Evolutionary conservation across 2,329 filamentous ascomycete species (phyloP).

Genomic region (Neofusicoccum cordaticola): DNA sequence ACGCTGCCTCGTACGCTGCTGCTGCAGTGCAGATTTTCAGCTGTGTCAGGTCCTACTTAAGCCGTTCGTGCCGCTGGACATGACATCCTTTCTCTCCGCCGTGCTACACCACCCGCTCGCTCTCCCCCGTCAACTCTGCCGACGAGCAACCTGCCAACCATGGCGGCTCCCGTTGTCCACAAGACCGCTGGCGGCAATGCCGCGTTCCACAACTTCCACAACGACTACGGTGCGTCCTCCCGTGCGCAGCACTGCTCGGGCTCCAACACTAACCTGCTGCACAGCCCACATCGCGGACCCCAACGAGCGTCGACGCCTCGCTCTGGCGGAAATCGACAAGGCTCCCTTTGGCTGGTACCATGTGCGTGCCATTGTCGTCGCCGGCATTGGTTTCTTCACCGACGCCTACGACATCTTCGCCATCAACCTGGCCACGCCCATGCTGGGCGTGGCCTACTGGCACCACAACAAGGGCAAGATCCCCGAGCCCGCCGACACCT

Average conservation of each 20-base stretch:
- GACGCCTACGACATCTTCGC: slow-evolving; percentile 73
- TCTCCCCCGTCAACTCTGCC: background rate
- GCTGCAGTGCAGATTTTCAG: background rate
- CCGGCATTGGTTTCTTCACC: slow-evolving; percentile 85
- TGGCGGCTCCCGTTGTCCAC: slow-evolving; percentile 17
- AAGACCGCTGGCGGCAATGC: slow-evolving; percentile 27
- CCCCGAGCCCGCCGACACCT: slow-evolving; percentile 67
- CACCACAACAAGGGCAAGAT: slow-evolving; percentile 50
- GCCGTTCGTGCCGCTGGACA: background rate
- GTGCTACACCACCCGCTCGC: background rate
- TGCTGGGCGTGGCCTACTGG: slow-evolving; percentile 77
- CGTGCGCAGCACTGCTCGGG: background rate
- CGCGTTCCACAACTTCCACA: slow-evolving; percentile 62
- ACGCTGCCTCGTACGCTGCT: background rate
- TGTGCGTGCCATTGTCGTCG: slow-evolving; percentile 72
- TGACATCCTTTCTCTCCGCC: background rate
- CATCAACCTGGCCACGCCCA: slow-evolving; percentile 67
- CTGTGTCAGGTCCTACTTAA: background rate
- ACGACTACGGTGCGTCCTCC: slow-evolving; percentile 55
- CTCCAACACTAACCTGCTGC: background rate
- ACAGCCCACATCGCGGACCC: slow-evolving; percentile 57
- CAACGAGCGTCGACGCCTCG: slow-evolving; percentile 74
- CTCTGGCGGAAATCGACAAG: slow-evolving; percentile 78
- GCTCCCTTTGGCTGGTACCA: slow-evolving; percentile 82
- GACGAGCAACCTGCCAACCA: background rate